Base-by-base conservation (phyloP, 805 yeast genomes). In the Yarrowia deformans region DNA sequence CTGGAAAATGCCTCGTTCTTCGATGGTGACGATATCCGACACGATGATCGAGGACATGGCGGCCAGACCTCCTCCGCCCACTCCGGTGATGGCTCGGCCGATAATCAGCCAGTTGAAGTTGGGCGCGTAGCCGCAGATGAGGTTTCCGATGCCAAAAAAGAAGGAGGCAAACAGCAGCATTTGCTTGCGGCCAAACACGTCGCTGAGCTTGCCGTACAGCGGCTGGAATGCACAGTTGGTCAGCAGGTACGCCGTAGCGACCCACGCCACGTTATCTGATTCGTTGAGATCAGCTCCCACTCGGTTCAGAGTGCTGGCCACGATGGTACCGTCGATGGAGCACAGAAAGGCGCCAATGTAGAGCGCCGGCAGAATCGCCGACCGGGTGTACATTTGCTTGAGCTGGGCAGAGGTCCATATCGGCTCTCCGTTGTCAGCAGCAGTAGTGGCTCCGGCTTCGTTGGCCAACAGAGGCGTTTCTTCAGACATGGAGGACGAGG, bases 11-110 rank as follows among this genome's bases (percentile, higher is more conserved):
- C 96, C 97, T 70, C 97, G 82, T 50, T 88, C 86, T 69, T 94
- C 83, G 70, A 90, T 82, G 1, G 95, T 88, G 35, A 93, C 88
- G 61, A 91, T 80, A 77, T 92, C 97, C 37, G 91, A 87, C 73
- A 89, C 84, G 3, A 92, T 83, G 69, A 92, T 89, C 4, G 96
- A 88, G n/a, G 91, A 85, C 73, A 91, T 80, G 0, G 93, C 84
- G 55, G 88, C 86, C 74, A 92, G 84, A 0, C 97, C 97, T 9
- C 97, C 95, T 18, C 97, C 97, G 12, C 97, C 97, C 69, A 90
- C 84, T 19, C 97, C 97, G 35, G 96, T 87, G 61, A 92, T 81
- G 71, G 91, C 88, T 73, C 97, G 82, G 0, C 93, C 94, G 1
- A 85, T 88, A 66, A 90, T 87, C 49, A 90, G 79, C 83, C 84